Conservation (phyloP, 202 grass and related monocot genomes). For the Elaeis oleifera region DNA sequence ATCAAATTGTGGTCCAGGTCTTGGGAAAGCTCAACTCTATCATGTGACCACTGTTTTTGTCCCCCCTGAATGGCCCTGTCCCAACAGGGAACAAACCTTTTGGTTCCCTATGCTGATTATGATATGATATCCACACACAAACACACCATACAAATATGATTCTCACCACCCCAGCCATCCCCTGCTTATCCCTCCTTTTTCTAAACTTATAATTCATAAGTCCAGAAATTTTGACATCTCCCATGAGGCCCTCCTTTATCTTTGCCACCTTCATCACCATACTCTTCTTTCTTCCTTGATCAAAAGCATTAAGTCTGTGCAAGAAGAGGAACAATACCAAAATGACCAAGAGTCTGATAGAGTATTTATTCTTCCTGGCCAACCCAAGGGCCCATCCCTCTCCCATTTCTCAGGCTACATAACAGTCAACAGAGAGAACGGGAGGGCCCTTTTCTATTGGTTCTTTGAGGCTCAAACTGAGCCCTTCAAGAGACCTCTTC, state of each 20-base stretch:
- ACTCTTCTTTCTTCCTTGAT: conserved; percentile 2
- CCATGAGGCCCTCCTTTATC: conserved; percentile 9
- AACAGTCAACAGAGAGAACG: conserved; percentile 47
- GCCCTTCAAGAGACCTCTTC: conserved; percentile 57
- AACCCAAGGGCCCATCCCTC: conserved; percentile 49
- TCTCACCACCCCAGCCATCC: too few species aligned
- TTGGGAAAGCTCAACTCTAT: too few species aligned
- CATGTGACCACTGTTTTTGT: too few species aligned
- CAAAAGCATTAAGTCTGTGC: conserved; percentile 8
- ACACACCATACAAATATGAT: too few species aligned
- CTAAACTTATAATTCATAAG: neutral
- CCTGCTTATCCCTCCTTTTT: neutral
- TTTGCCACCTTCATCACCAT: conserved; percentile 14
- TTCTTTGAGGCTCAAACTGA: conserved; percentile 55
- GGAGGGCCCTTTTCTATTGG: conserved; percentile 98
- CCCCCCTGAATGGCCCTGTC: too few species aligned
- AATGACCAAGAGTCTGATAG: conserved; percentile 37
- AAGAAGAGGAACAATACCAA: too few species aligned
- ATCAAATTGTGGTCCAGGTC: too few species aligned
- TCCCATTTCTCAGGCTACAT: conserved; percentile 82
- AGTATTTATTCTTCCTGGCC: conserved; percentile 58
- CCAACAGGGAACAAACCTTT: too few species aligned
- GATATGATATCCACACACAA: too few species aligned
- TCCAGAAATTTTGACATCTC: conserved; percentile 13
- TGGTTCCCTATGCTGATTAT: too few species aligned